Conservation (phyloP, 1,284 basidiomycete species). For the Mycosarcoma maydis region DNA sequence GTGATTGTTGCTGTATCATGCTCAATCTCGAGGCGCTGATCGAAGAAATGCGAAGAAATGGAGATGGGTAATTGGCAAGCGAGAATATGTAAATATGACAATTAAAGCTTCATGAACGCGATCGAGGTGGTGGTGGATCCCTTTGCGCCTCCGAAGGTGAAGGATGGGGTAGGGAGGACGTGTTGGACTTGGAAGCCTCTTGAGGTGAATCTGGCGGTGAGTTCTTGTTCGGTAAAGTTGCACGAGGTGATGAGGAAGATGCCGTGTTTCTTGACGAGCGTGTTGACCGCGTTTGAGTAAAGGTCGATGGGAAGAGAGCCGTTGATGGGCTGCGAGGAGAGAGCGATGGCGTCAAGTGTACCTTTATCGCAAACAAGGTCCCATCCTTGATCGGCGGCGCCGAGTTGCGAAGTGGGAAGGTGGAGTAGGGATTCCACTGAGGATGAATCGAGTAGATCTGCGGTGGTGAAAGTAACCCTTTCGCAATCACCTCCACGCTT, state of each 20-base stretch:
- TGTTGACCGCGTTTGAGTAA: slow-evolving; percentile 75
- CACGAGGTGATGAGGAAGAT: slow-evolving; percentile 83
- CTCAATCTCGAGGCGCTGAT: no score
- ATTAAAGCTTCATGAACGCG: slow-evolving; percentile 35
- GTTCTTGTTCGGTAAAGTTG: slow-evolving; percentile 87
- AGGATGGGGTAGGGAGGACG: slow-evolving; percentile 55
- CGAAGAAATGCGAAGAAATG: no score
- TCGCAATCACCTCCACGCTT: slow-evolving; percentile 46
- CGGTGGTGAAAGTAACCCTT: slow-evolving; percentile 59
- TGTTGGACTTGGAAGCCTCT: slow-evolving; percentile 49
- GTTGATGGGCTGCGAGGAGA: slow-evolving; percentile 74
- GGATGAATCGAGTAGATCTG: slow-evolving; percentile 61
- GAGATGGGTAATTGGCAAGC: no score
- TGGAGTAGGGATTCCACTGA: slow-evolving; percentile 11
- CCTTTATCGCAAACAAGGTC: slow-evolving; percentile 68
- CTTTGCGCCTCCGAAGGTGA: slow-evolving; percentile 57
- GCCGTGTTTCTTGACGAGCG: slow-evolving; percentile 72
- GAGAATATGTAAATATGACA: no score
- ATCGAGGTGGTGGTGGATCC: slow-evolving; percentile 56
- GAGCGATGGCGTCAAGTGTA: slow-evolving; percentile 81
- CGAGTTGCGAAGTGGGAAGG: slow-evolving; percentile 1
- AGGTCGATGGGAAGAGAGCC: slow-evolving; percentile 72
- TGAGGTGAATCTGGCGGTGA: slow-evolving; percentile 73
- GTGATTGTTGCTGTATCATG: no score
- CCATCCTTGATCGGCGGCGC: slow-evolving; percentile 38